Evolutionary conservation across 495 filamentous ascomycete species (phyloP), one percentile per base, ranked within the genome.

Genomic region (Gamarada debralockiae): DNA sequence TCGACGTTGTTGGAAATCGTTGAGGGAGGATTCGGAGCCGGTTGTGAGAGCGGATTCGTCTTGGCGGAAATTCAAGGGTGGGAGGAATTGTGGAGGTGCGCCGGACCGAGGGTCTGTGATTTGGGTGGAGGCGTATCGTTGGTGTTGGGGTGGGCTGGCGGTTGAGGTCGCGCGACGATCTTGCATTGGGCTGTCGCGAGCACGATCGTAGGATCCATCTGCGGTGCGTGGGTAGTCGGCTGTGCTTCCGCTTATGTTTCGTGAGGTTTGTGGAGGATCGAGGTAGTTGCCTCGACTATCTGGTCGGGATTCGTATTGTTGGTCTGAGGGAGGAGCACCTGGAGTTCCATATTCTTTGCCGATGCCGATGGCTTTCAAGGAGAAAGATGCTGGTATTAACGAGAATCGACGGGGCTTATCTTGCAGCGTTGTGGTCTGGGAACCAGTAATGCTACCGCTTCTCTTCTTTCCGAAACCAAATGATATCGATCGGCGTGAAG

Each of bases 361-460:
- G 59, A 76, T 67, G 18, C 68, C 77, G 49, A 76, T 74, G 2
- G 74, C 71, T 62, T 79, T 84, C 65, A 81, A 69, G 18, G 88
- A 92, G 66, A 93, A 87, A 4, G 80, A 85, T 5, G 76, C 65
- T 0, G 90, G 90, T 13, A 97, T 73, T 40, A 98, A 79, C 2
- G 89, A 95, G 67, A 91, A 92, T n/a, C 85, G 76, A 48, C 83
- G 67, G 13, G 74, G 73, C 61, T 80, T 82, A 51, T 84, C 82
- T 25, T 73, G 65, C 17, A 77, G 77, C 7, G 69, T 65, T 8
- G 67, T 47, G 29, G 72, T 70, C 44, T 63, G 67, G 45, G 79
- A 72, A 14, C 58, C 27, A 3, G 69, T 57, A 31, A 81, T 76
- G 52, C 77, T 80, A 40, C 79, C 79, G 40, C 80, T 82, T 36